These are phyloP conservation scores for Erigeron philadelphicus DNA, from an alignment of 140 eudicot species.

Conservation along the genomic window DNA sequence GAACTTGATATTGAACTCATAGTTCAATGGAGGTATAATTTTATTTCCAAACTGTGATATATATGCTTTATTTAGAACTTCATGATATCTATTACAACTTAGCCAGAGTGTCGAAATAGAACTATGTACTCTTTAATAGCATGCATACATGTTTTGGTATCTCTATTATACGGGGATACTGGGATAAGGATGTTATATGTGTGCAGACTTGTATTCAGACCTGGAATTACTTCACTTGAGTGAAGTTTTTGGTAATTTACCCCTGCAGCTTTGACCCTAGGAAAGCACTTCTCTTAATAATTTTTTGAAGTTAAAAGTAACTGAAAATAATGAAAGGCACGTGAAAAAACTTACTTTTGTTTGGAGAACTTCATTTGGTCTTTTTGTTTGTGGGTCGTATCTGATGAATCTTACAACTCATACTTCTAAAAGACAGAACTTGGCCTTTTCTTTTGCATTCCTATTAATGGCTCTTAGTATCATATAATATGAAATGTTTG, in stretches of 20 bases:
- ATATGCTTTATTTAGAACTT: constrained; percentile 9
- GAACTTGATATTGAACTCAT: constrained; percentile 90
- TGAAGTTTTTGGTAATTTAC: not conserved
- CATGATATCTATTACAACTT: constrained; percentile 11
- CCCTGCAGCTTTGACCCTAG: not conserved
- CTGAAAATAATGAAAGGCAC: not conserved
- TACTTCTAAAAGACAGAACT: not conserved
- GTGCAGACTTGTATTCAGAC: not conserved
- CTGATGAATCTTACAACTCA: constrained; percentile 2
- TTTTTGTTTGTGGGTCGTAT: not conserved
- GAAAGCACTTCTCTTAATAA: not conserved
- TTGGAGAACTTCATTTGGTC: constrained; percentile 11
- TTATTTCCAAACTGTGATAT: not conserved
- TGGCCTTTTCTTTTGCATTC: constrained; percentile 1
- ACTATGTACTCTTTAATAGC: constrained; percentile 11
- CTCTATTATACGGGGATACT: not conserved
- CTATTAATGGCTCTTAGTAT: constrained; percentile 13
- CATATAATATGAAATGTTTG: not conserved
- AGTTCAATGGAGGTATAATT: constrained; percentile 86
- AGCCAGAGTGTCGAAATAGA: constrained; percentile 8
- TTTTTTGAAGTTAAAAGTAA: constrained; percentile 8
- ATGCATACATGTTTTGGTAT: not conserved
- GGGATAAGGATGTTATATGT: not conserved
- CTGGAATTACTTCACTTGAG: not conserved
- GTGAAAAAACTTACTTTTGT: not conserved